These are phyloP conservation scores for Paraurostyla sp. DNA, from an alignment of 73 alveolate species.

Conservation along the genomic window DNA sequence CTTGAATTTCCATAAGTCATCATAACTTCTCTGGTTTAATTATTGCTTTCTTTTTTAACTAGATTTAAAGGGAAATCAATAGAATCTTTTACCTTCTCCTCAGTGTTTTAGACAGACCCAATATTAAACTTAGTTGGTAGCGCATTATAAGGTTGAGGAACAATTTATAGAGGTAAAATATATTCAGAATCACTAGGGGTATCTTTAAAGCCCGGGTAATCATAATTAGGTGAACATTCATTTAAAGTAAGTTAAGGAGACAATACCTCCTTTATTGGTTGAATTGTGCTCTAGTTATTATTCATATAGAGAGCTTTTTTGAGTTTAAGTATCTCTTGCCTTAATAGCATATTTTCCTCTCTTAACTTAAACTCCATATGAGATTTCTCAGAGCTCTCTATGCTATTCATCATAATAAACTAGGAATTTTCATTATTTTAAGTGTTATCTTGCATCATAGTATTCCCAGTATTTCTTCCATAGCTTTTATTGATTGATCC, in stretches of 20 bases:
- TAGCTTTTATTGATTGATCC: too few relatives aligned
- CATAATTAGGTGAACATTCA: neutral
- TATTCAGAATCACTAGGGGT: neutral
- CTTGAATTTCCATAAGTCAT: too few relatives aligned
- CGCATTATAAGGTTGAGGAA: neutral
- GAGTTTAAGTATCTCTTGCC: conserved; percentile 29
- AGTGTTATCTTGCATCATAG: neutral
- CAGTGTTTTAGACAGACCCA: neutral
- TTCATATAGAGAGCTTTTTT: conserved; percentile 48
- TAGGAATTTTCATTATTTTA: neutral
- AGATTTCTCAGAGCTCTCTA: conserved; percentile 6
- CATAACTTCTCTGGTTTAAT: too few relatives aligned
- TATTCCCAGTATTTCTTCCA: too few relatives aligned
- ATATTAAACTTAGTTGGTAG: neutral
- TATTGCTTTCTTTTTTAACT: too few relatives aligned
- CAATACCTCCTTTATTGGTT: neutral
- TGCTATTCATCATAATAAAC: neutral
- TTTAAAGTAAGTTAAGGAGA: neutral
- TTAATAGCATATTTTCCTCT: conserved; percentile 36
- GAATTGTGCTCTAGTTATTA: neutral
- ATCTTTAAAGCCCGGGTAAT: too few relatives aligned
- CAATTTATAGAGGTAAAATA: neutral
- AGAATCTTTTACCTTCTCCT: too few relatives aligned
- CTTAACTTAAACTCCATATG: neutral
- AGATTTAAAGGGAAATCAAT: too few relatives aligned